Base-by-base conservation (phyloP, 2,329 filamentous ascomycete genomes). In the Xylaria digitata region DNA sequence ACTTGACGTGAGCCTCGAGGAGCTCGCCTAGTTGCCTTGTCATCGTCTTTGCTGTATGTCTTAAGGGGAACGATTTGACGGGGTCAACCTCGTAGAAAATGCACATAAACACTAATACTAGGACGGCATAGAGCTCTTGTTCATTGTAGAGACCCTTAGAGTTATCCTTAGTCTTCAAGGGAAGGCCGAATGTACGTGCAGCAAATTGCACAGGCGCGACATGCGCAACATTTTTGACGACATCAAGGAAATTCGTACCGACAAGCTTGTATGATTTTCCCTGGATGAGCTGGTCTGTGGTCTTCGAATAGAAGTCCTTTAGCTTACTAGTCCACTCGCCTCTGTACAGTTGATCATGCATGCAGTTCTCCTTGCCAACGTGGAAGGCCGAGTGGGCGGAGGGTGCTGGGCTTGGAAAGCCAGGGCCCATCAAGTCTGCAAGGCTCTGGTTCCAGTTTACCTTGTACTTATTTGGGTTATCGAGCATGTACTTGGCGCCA, bases 161-260 rank as follows among this genome's bases (percentile, higher is more conserved):
- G 57, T 88, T 86, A 11, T 87, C 81, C 2, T 78, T 76, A 0
- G 87, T 89, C 80, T 92, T 92, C 45, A 93, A 80, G 0, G 91
- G 90, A 3, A 93, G 80, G 55, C 88, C 87, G 75, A 92, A 91
- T 23, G 84, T 82, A 4, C 85, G 84, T 2, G 90, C 82, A 0
- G 86, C 87, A 46, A 92, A 92, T 71, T 87, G 83, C 3, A 89
- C 86, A 6, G 90, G 89, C 0, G 84, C 85, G 30, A 92, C 79
- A 74, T 93, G 93, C 30, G 87, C 89, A 0, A 93, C 85, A 62
- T 92, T 89, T 26, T 89, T 86, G 9, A 92, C 81, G 3, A 94
- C 83, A 72, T 96, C 92, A 46, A 93, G 85, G 75, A 92, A 89
- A 59, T 86, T 86, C 62, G 84, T 83, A 8, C 85, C 85, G 0